Conservation (phyloP, 2,329 filamentous ascomycete genomes). For the Pseudopyrenochaeta lycopersici region DNA sequence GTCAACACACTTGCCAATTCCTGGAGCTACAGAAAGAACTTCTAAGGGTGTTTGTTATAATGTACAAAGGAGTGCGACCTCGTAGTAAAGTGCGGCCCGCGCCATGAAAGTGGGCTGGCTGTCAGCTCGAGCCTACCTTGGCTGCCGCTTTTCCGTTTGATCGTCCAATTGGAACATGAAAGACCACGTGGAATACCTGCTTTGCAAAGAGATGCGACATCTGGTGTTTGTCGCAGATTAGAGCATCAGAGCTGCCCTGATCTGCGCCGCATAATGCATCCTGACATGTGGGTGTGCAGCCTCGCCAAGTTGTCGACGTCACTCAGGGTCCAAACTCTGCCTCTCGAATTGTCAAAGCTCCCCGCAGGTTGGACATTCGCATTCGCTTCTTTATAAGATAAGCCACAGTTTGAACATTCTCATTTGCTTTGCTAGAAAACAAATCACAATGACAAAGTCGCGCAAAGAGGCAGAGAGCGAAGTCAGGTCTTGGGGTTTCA, state of each 20-base stretch:
- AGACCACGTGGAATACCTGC: slow-evolving; percentile 4
- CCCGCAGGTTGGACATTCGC: neutral
- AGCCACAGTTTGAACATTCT: neutral
- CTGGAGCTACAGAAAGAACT: neutral
- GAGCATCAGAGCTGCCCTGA: too few relatives aligned
- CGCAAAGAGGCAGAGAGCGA: slow-evolving; percentile 64
- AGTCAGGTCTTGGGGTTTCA: slow-evolving; percentile 75
- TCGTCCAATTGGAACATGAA: slow-evolving; percentile 25
- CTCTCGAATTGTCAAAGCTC: neutral
- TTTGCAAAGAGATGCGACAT: slow-evolving; percentile 8
- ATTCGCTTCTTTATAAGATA: neutral
- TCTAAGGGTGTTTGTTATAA: neutral
- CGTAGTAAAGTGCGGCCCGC: slow-evolving; percentile 24
- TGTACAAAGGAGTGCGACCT: slow-evolving; percentile 6
- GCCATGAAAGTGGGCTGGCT: slow-evolving; percentile 17
- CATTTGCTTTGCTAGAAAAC: neutral
- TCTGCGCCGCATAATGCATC: too few relatives aligned
- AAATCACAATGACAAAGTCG: slow-evolving; percentile 48
- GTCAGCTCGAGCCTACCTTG: slow-evolving; percentile 28
- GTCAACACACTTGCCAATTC: slow-evolving; percentile 1
- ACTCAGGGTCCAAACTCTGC: slow-evolving; percentile 24
- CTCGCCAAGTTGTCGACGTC: slow-evolving; percentile 24
- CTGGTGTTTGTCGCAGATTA: neutral
- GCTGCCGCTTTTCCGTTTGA: slow-evolving; percentile 32
- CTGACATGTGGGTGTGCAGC: slow-evolving; percentile 6